Evolutionary conservation across 495 filamentous ascomycete genomes (phyloP), one percentile per base, ranked within the genome.

Genomic region (Lophiotrema nucula): DNA sequence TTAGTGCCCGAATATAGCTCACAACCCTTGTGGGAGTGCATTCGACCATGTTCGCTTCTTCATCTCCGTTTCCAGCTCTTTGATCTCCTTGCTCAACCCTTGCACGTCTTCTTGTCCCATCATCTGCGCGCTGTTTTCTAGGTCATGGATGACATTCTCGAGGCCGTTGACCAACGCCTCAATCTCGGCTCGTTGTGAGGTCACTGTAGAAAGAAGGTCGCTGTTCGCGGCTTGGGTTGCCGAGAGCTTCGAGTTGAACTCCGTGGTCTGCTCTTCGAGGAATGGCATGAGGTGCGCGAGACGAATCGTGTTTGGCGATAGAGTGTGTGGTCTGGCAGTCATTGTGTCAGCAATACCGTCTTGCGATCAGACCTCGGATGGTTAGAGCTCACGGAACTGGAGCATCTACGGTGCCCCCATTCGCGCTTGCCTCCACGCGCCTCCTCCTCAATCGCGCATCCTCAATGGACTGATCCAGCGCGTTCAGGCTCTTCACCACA

Each of bases 401-500:
- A 13, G 70, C 56, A 33, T 70, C 65, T 11, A 62, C 71, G 21
- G 61, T 61, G 21, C 56, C 52, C n/a, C 59, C 65, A 16, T 61
- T 56, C 18, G 65, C 47, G 27, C 41, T 45, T 24, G 45, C 50
- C 55, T 68, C 51, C 3, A 53, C 45, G 62, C 68, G 47, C 23
- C 76, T 80, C 66, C 78, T 82, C 62, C 87, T 75, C 57, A 73
- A 73, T 59, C 73, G 80, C 23, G 77, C 75, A 2, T 89, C 92
- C 38, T 90, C 90, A 26, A 93, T 79, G 42, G 96, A 74, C 12
- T 75, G 73, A 71, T 98, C 92, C 48, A 97, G 76, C 64, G 86
- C 84, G 76, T 98, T 97, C 53, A 98, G 74, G 41, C 83, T 82
- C 55, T 73, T 60, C 2, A 97, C 80, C 0, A 92, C 91, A 46